Evolutionary conservation across 257 asterid species (phyloP), one percentile per base, ranked within the genome.

Genomic region (Nicotiana obtusifolia): DNA sequence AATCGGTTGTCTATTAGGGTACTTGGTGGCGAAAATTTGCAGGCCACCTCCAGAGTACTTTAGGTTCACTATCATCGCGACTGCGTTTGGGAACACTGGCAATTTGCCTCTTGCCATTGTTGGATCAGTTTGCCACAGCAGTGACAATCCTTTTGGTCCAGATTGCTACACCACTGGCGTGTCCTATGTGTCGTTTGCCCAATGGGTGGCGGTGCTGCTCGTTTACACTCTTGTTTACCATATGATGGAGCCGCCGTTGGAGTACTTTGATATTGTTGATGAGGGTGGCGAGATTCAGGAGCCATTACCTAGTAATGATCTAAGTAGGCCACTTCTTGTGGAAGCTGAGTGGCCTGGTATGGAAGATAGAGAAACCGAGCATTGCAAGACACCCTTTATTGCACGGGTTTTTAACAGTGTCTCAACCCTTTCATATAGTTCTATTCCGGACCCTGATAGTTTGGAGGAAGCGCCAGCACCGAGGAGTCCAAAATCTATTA

Each of bases 271-370:
- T 53, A 88, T 84, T 52, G 84, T 88, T 17, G 95, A 90, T 28
- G 96, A 86, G 22, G 89, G 81, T 5, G n/a, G 11, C 17, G 97
- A 93, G 84, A 89, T 90, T 85, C 93, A 87, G 11, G 97, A 91
- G 76, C 87, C 87, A 5, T 80, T 81, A 19, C 31, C 83, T 2
- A 68, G 92, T 0, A 93, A 89, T 62, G 88, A 95, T 82, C 92
- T 90, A 0, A 95, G 99, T 71, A 82, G 95, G 82, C 97, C 99
- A 9, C 97, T 93, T 81, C 94, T 95, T 10, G 97, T 95, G 41
- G 97, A 95, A 87, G 99, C 99, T 2, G 99, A 95, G 84, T 95
- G 99, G 98, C 98, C 99, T 2, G 99, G 99, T 77, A 94, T 95
- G 94, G 97, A 92, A 82, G 98, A 93, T 65, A 86, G 87, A 67